These are phyloP conservation scores for Rutstroemia sp. DNA, from an alignment of 2,329 filamentous ascomycete genomes.

Conservation along the genomic window DNA sequence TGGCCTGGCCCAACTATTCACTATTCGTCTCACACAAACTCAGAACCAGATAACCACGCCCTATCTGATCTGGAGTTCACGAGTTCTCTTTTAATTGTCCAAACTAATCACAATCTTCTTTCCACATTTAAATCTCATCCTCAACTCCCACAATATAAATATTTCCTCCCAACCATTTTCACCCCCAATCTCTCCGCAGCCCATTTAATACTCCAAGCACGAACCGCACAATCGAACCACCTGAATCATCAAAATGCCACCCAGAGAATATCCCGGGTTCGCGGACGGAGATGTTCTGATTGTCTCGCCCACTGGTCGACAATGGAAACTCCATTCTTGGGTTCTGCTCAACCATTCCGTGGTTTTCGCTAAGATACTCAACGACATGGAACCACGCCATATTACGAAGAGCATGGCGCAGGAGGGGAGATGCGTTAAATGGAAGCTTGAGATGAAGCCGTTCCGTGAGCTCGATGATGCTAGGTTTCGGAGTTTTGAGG, in stretches of 20 bases:
- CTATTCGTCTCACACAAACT: too few relatives aligned
- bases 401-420: conserved; percentile 13
- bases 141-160: too few relatives aligned
- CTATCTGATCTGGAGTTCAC: too few relatives aligned
- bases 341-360: conserved; percentile 17
- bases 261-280: conserved; percentile 10
- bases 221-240: too few relatives aligned
- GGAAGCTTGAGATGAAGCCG: conserved; percentile 19
- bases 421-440: conserved; percentile 15
- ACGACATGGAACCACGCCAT: background rate
- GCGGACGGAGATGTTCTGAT: conserved; percentile 24
- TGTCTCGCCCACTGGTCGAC: conserved; percentile 16
- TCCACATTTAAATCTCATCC: too few relatives aligned
- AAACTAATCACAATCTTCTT: too few relatives aligned
- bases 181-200: too few relatives aligned
- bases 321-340: conserved; percentile 22
- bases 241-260: background rate
- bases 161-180: too few relatives aligned
- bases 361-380: conserved; percentile 12
- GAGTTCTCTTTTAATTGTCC: too few relatives aligned
- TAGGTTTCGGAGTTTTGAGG: conserved; percentile 18
- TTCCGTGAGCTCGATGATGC: conserved; percentile 8
- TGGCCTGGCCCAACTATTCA: too few relatives aligned
- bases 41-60: too few relatives aligned
- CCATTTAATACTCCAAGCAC: too few relatives aligned